These are phyloP conservation scores for Leccinum angustisporum DNA, from an alignment of 1,284 basidiomycete species.

Conservation along the genomic window DNA sequence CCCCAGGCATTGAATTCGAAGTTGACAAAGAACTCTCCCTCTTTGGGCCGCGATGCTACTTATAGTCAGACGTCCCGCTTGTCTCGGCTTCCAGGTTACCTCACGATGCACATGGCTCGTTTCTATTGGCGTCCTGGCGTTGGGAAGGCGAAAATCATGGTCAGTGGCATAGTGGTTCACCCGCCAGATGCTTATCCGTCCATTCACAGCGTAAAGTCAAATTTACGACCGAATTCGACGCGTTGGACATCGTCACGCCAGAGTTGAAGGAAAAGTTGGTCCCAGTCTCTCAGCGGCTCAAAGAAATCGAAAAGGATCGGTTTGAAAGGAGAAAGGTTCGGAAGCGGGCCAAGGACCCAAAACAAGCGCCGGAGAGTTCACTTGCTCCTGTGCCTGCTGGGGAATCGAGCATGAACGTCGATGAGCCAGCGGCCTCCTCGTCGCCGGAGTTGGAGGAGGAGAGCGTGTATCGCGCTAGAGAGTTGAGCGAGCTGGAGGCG, in stretches of 20 bases:
- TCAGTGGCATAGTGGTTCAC: conserved; percentile 27
- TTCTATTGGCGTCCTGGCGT: conserved; percentile 96
- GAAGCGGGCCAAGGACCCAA: conserved; percentile 63
- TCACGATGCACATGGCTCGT: conserved; percentile 91
- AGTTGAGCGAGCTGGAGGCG: conserved; percentile 62
- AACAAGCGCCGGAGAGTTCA: conserved; percentile 25
- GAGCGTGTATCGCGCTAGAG: conserved; percentile 54
- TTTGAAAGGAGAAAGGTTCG: conserved; percentile 82
- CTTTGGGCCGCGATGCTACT: conserved; percentile 76
- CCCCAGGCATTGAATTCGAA: conserved; percentile 82
- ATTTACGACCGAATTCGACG: conserved; percentile 88
- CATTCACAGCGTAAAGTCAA: conserved; percentile 81
- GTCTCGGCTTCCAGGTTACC: conserved; percentile 81
- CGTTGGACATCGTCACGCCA: conserved; percentile 78
- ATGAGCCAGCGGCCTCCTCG: conserved; percentile 27
- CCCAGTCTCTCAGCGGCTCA: conserved; percentile 72
- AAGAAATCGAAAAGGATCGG: conserved; percentile 82
- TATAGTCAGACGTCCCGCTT: conserved; percentile 87
- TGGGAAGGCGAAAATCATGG: conserved; percentile 90
- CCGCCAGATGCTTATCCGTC: background rate
- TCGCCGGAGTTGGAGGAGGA: conserved; percentile 59
- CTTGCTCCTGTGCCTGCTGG: conserved; percentile 35
- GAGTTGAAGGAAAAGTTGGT: conserved; percentile 73
- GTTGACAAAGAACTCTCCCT: conserved; percentile 83
- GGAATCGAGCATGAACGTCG: conserved; percentile 29